Evolutionary conservation across 352 stramenopile species (phyloP).

Genomic region (Globisporangium nagaii): DNA sequence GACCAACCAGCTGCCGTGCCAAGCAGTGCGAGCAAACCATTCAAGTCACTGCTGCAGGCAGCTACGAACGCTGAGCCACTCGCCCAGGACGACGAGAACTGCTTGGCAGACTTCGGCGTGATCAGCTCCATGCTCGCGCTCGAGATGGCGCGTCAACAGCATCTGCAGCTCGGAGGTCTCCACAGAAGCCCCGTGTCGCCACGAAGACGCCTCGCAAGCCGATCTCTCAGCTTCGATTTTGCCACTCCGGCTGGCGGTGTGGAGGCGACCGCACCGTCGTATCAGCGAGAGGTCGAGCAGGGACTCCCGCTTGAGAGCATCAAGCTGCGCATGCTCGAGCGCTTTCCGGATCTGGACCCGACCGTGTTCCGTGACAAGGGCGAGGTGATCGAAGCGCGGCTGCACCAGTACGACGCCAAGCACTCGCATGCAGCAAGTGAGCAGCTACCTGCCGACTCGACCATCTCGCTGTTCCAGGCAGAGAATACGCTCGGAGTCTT

Average conservation of each 20-base stretch:
- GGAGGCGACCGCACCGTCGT: constrained; percentile 14
- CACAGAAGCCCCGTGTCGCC: constrained; percentile 10
- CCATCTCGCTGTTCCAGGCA: background rate
- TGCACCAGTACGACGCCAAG: constrained; percentile 30
- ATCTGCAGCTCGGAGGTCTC: background rate
- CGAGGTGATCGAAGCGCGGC: constrained; percentile 26
- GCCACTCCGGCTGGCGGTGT: background rate
- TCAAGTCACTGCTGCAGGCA: too few relatives aligned
- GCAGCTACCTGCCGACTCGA: background rate
- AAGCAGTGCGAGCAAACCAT: too few relatives aligned
- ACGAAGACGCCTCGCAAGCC: constrained; percentile 17
- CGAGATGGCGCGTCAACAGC: constrained; percentile 18
- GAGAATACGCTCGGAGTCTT: constrained; percentile 39
- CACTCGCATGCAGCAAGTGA: background rate
- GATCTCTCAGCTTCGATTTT: constrained; percentile 8
- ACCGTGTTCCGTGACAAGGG: constrained; percentile 31
- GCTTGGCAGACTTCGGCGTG: constrained; percentile 30
- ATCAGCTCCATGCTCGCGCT: constrained; percentile 35
- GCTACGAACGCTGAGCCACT: constrained; percentile 4
- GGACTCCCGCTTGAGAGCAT: constrained; percentile 52
- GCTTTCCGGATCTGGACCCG: constrained; percentile 47
- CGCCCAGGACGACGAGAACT: constrained; percentile 17
- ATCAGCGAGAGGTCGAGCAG: constrained; percentile 40
- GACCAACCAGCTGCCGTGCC: background rate
- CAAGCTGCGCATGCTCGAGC: constrained; percentile 40